phyloP scores from a whole-genome alignment of 805 yeast genomes.

The Candida taoyuanica region DNA sequence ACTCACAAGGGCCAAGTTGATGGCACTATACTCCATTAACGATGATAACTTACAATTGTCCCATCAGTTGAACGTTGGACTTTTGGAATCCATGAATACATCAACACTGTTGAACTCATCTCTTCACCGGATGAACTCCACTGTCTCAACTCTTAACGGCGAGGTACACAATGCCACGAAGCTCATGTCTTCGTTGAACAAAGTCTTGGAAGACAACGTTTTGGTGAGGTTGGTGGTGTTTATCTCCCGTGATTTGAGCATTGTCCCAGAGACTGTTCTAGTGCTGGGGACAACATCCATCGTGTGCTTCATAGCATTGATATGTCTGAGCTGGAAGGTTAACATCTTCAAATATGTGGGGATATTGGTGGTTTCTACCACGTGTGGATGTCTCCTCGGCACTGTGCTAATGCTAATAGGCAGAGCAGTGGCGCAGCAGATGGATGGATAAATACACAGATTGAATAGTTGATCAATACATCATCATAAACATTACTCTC shows the following conservation, averaged over 20 bases:
- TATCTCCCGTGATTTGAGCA: conserved; percentile 3
- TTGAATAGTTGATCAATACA: too few species aligned
- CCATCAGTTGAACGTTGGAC: conserved; percentile 1
- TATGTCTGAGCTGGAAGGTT: conserved; percentile 10
- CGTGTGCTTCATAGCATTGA: conserved; percentile 3
- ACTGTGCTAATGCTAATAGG: conserved; percentile 12
- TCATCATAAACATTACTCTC: too few species aligned
- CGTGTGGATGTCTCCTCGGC: conserved; percentile 6
- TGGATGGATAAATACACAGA: too few species aligned
- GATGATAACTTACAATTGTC: conserved; percentile 2
- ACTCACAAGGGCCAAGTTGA: not conserved
- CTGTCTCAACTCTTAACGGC: conserved; percentile 4
- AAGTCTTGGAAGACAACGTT: conserved; percentile 12
- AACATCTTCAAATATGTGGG: conserved; percentile 18
- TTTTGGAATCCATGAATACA: not conserved
- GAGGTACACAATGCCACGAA: conserved; percentile 7
- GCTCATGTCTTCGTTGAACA: conserved; percentile 7
- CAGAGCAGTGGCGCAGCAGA: too few species aligned
- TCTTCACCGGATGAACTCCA: conserved; percentile 4
- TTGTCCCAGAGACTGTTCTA: conserved; percentile 5
- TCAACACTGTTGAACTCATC: conserved; percentile 5
- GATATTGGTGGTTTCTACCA: conserved; percentile 7
- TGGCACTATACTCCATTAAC: conserved; percentile 1
- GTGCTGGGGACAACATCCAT: conserved; percentile 4
- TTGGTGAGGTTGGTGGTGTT: conserved; percentile 11